Percentiles rank a stretch among this genome's conserved stretches.
These are phyloP conservation scores for Blastomyces parvus DNA, from an alignment of 2,329 filamentous ascomycete species.

Conservation along the genomic window DNA sequence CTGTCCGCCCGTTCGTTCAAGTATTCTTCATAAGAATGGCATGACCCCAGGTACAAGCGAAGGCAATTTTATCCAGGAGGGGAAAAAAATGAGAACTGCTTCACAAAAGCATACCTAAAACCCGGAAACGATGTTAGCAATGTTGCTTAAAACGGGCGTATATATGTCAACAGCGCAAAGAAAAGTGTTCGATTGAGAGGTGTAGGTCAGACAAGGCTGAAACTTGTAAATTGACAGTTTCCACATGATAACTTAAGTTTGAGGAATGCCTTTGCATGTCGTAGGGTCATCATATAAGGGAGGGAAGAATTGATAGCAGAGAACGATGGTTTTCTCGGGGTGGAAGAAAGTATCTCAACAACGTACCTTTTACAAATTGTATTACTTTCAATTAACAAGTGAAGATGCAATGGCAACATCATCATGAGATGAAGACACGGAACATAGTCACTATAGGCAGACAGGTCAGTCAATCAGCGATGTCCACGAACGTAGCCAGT, in stretches of 20 bases:
- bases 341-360: background rate
- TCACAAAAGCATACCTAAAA: conserved; percentile 9
- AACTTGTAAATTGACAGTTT: conserved; percentile 55
- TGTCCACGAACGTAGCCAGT: conserved; percentile 6
- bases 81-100: conserved; percentile 3
- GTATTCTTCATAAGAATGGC: conserved; percentile 46
- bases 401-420: no score
- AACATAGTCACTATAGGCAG: background rate
- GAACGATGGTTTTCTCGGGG: conserved; percentile 7
- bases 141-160: conserved; percentile 23
- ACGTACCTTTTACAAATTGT: conserved; percentile 37
- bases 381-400: background rate
- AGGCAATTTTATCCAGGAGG: conserved; percentile 16
- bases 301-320: conserved; percentile 12
- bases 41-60: conserved; percentile 11
- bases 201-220: conserved; percentile 58
- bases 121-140: conserved; percentile 12
- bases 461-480: conserved; percentile 11
- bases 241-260: conserved; percentile 55
- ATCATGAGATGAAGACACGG: background rate
- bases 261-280: conserved; percentile 62
- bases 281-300: conserved; percentile 47
- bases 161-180: conserved; percentile 12
- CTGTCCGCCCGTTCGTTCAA: conserved; percentile 63
- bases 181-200: conserved; percentile 11